Evolutionary conservation across 768 basidiomycete species (phyloP), one percentile per base, ranked within the genome.

Genomic region (Polyporus arcularius): DNA sequence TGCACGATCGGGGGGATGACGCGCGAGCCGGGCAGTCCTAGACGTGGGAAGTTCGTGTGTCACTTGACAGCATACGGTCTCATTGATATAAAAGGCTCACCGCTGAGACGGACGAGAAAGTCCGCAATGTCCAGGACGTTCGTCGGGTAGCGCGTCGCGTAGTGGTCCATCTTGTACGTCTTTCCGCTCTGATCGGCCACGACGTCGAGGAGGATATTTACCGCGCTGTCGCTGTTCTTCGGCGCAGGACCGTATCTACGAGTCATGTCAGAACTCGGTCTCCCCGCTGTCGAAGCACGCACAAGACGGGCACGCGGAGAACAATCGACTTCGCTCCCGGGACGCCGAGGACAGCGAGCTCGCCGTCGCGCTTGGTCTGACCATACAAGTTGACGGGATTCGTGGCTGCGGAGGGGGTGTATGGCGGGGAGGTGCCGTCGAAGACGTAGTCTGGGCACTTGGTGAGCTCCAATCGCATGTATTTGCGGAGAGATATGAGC

Each of bases 131-230:
- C 96, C 35, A 87, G 68, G 11, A 93, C 87, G 68, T 94, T 94
- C 28, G 96, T 98, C 0, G 96, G 96, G 75, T 90, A 96, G 31
- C 96, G 83, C 16, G 89, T 92, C 28, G 93, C 94, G 71, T 87
- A 96, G 72, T 96, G 89, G 71, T 99, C 96, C 96, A 98, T 98
- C 73, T 87, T 93, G 78, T 95, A 95, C 39, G 76, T 78, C 75
- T 95, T 95, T 2, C 91, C 92, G 5, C 89, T 90, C 66, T 90
- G 91, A 70, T 96, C 92, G 61, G 85, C 79, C 0, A 97, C 92
- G 38, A 96, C 80, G 71, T 97, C 94, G 31, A 95, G 73, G 6
- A 99, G 81, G 55, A 93, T 80, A 71, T 98, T 98, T 63, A 98
- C 82, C 0, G 96, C 96, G 4, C 87, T 87, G 68, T 98, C 96